phyloP scores from a whole-genome alignment of 495 filamentous ascomycete species.

The Oleoguttula mirabilis region DNA sequence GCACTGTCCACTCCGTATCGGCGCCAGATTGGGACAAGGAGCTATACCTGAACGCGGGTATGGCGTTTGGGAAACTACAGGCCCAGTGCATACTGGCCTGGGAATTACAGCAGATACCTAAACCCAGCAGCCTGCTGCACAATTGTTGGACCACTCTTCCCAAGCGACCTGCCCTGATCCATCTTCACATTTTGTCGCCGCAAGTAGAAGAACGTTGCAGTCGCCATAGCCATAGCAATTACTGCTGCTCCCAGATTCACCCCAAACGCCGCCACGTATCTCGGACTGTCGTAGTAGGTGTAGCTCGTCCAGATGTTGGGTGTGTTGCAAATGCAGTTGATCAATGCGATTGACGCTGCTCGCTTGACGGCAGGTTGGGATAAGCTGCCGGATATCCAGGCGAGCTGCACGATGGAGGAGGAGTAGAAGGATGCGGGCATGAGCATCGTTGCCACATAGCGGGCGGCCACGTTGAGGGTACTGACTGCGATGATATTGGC shows the following conservation, averaged over 20 bases:
- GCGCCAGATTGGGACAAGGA: too few relatives aligned
- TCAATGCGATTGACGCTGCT: conserved; percentile 4
- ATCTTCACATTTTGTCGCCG: conserved; percentile 4
- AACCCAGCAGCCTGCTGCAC: conserved; percentile 3
- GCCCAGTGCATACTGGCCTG: too few relatives aligned
- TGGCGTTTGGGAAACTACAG: too few relatives aligned
- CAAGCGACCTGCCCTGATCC: conserved; percentile 1
- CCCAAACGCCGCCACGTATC: conserved; percentile 6
- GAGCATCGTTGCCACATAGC: not conserved
- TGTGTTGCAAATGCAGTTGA: conserved; percentile 13
- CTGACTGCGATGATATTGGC: conserved; percentile 68
- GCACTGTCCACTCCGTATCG: too few relatives aligned
- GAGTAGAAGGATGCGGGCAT: conserved; percentile 8
- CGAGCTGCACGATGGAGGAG: conserved; percentile 8
- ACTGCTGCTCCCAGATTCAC: conserved; percentile 11
- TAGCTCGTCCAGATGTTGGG: conserved; percentile 12
- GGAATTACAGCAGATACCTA: conserved; percentile 9
- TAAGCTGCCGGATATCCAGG: conserved; percentile 10
- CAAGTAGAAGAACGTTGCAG: conserved; percentile 4
- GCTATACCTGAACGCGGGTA: too few relatives aligned
- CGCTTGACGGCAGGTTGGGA: conserved; percentile 9
- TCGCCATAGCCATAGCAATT: conserved; percentile 3
- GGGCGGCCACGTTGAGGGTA: conserved; percentile 29
- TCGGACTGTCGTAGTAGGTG: conserved; percentile 6
- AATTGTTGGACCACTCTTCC: conserved; percentile 7